Evolutionary conservation across 164 flowering plant species (phyloP), one percentile per base, ranked within the genome.

Genomic region (Annona squamosa): DNA sequence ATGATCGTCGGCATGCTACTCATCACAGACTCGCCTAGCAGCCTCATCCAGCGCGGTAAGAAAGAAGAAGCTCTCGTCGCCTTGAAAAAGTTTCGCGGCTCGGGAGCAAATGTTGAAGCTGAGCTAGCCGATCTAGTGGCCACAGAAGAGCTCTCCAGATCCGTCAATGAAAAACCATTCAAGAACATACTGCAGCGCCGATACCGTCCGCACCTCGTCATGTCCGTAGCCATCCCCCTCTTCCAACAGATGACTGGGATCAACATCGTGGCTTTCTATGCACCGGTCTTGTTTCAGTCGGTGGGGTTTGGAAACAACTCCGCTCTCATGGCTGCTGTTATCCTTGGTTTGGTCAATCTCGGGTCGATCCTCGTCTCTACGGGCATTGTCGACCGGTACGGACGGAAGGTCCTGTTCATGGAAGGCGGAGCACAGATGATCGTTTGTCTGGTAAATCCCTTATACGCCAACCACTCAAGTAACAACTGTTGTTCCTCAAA

Each of bases 281-380:
- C 96, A 0, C 96, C 95, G 0, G 80, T 86, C 9, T 78, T 89
- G 26, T 90, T 89, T 68, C 87, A 86, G 61, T 81, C 91, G 0
- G 81, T 89, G 10, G 96, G 96, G 4, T 87, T 89, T 46, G 91
- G 96, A 0, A 84, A 69, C 46, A 78, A 85, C 72, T 79, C 91
- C 5, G 89, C 91, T 46, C 76, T 89, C 3, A 71, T 86, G 2
- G 83, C 89, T 0, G 80, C 91, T 6, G 80, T 89, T 18, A 84
- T 89, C 2, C 79, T 87, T 0, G 92, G 96, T 42, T 2, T 77
- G 63, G 89, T 87, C 19, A 87, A 85, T 48, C 78, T 87, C 56
- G 65, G 68, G 5, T 85, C 90, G 0, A 86, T 82, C 66, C 75
- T 85, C 0, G 83, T 87, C 26, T 87, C 93, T 0, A 82, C 85